A percentile compares a stretch with the other conserved stretches of the same genome.
Evolutionary conservation across 805 yeast genomes (phyloP).

Genomic region (Yueomyces sinensis): DNA sequence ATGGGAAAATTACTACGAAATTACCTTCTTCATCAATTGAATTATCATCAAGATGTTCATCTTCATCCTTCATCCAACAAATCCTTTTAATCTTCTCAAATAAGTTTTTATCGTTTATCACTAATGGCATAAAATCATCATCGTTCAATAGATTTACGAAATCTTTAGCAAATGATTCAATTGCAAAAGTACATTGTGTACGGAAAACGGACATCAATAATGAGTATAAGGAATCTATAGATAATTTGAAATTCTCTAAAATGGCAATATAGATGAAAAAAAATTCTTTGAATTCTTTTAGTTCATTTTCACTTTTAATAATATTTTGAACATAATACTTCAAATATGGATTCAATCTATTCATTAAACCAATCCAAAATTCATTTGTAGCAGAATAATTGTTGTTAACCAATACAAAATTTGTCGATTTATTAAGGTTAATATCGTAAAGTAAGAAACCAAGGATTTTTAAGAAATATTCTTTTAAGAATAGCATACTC

Average conservation of each 20-base stretch:
- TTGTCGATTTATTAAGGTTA: constrained; percentile 48
- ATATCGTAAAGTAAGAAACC: constrained; percentile 75
- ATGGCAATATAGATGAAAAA: constrained; percentile 64
- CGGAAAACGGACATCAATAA: constrained; percentile 46
- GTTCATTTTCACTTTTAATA: constrained; percentile 29
- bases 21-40: constrained; percentile 12
- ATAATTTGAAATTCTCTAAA: constrained; percentile 58
- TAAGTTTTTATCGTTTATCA: constrained; percentile 42
- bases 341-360: constrained; percentile 48
- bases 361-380: constrained; percentile 59
- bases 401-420: constrained; percentile 47
- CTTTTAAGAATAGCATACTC: constrained; percentile 26
- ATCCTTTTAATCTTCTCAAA: constrained; percentile 51
- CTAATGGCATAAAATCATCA: constrained; percentile 84
- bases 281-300: constrained; percentile 43
- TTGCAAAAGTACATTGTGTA: constrained; percentile 43
- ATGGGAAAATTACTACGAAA: constrained; percentile 64
- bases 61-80: constrained; percentile 54
- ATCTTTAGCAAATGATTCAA: constrained; percentile 42
- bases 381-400: constrained; percentile 44
- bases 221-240: constrained; percentile 46
- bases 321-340: constrained; percentile 32
- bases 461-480: constrained; percentile 45
- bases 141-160: constrained; percentile 52
- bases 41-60: constrained; percentile 5